Percentiles rank a stretch among this genome's conserved stretches.
These are phyloP conservation scores for Coemansia pectinata DNA, from an alignment of 192 early-diverging fungal genomes.

Conservation along the genomic window DNA sequence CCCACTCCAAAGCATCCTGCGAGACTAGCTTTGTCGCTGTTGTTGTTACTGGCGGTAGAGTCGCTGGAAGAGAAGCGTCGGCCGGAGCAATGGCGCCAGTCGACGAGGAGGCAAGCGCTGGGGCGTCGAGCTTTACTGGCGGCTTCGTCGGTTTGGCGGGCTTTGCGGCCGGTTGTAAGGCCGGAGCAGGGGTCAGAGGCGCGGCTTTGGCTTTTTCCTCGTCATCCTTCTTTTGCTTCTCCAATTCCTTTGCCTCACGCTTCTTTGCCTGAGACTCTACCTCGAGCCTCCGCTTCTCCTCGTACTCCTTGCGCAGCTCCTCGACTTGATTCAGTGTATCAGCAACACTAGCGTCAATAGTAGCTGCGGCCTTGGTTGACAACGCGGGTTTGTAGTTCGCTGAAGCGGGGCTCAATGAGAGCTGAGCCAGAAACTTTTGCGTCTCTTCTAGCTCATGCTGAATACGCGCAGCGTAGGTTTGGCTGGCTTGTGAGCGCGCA, in stretches of 20 bases:
- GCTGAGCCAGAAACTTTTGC: slow-evolving; percentile 16
- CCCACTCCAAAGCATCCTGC: slow-evolving; percentile 27
- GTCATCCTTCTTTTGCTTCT: slow-evolving; percentile 13
- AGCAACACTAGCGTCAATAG: slow-evolving; percentile 8
- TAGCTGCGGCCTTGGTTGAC: background rate
- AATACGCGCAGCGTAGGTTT: slow-evolving; percentile 22
- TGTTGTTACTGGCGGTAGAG: background rate
- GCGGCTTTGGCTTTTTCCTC: slow-evolving; percentile 11
- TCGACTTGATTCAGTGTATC: slow-evolving; percentile 24
- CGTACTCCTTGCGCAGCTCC: slow-evolving; percentile 34
- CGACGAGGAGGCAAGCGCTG: background rate
- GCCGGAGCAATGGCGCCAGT: background rate
- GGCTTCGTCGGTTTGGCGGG: background rate
- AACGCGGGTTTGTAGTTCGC: background rate
- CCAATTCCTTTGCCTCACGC: slow-evolving; percentile 10
- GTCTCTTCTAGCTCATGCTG: slow-evolving; percentile 37
- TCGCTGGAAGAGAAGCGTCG: background rate
- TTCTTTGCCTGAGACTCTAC: background rate
- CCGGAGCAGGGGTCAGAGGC: background rate
- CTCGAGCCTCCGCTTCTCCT: slow-evolving; percentile 9
- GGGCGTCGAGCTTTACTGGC: no score
- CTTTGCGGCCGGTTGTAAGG: background rate
- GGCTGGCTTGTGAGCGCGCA: slow-evolving; percentile 21
- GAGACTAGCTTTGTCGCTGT: slow-evolving; percentile 9
- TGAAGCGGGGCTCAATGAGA: background rate